Base-by-base conservation (phyloP, 257 asterid species). In the Lycium ferocissimum region DNA sequence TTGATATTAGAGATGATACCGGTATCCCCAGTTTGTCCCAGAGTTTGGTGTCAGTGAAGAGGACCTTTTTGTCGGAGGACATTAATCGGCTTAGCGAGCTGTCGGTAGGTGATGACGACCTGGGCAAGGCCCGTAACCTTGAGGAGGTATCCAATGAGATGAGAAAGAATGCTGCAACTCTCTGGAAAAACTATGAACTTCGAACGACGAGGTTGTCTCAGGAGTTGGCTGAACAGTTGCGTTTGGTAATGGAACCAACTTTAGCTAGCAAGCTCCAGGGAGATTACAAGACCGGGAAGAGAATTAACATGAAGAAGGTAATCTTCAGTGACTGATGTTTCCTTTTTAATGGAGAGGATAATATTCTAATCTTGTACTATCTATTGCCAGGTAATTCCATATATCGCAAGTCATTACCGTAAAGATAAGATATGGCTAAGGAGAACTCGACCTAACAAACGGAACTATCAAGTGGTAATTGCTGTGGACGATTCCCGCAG, bases 401-500 rank as follows among this genome's bases (percentile, higher is more conserved):
- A 91, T 82, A 81, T 97, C 80, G 99, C 98, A 83, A 97, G 99
- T 90, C 97, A 93, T 81, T 97, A 90, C 83, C 92, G 98, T 43
- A 95, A 94, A 86, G 99, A 95, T 87, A 93, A 93, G 85, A 97
- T 97, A 85, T 97, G 99, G 99, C 89, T 95, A 71, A 91, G 99
- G 87, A 92, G 99, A 84, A 97, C 98, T 43, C 85, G 91, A 58
- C 98, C 98, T 6, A 95, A 89, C 91, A 97, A 97, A 83, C 98
- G 99, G 59, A 97, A 95, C 86, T 97, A 97, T 85, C 99, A 95
- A 86, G 98, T 95, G 9, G 95, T 97, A 35, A 91, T 97, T 85
- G 99, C 99, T 5, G 98, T 97, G 83, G 99, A 97, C 62, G 99
- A 97, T 89, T 97, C 99, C 45, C 88, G 92, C 83, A 97, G 99